A percentile compares a stretch with the other conserved stretches of the same genome.
phyloP scores from a whole-genome alignment of 176 grass and related monocot species.

The Bothriochloa decipiens region DNA sequence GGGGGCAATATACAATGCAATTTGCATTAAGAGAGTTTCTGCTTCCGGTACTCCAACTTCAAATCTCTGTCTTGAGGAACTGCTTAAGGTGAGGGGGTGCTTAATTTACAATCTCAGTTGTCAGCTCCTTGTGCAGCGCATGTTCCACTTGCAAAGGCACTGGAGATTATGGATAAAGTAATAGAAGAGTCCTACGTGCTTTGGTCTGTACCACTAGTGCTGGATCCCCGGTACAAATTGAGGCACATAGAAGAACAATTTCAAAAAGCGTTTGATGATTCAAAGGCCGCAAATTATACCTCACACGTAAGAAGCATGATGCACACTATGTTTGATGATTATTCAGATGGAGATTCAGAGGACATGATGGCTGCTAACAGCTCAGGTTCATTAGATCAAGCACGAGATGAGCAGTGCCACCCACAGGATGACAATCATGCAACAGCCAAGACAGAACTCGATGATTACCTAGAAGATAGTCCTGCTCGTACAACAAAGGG shows the following conservation, averaged over 20 bases:
- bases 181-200: background rate
- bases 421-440: too few species aligned
- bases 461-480: too few species aligned
- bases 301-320: background rate
- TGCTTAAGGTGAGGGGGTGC: background rate
- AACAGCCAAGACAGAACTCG: too few species aligned
- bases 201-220: background rate
- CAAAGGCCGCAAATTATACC: fast-evolving
- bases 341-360: too few species aligned
- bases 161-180: fast-evolving
- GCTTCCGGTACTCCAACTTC: background rate
- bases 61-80: background rate
- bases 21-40: background rate
- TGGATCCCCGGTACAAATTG: constrained; percentile 28
- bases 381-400: background rate
- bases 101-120: background rate
- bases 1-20: background rate
- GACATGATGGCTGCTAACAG: background rate
- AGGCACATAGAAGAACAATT: background rate
- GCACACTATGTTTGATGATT: background rate
- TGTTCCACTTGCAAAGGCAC: background rate
- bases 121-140: fast-evolving
- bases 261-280: background rate
- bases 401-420: too few species aligned
- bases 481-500: background rate